Conservation (phyloP, 2,329 filamentous ascomycete genomes). For the Endocalyx cinctus region DNA sequence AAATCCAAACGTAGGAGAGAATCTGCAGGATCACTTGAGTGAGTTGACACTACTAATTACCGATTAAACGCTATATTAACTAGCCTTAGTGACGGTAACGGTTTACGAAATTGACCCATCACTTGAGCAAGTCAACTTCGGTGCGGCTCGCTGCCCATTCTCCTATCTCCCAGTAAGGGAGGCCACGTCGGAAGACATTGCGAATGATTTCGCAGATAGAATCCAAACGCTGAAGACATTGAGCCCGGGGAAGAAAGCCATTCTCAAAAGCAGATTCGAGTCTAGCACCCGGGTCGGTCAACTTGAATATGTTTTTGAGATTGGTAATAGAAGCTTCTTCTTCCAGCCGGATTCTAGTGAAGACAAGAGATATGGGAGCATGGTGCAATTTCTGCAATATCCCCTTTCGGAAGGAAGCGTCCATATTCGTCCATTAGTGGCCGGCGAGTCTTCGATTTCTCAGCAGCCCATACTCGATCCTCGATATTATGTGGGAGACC, state of each 20-base stretch:
- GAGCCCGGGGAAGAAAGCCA: constrained; percentile 18
- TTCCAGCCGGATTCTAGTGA: constrained; percentile 20
- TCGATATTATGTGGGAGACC: constrained; percentile 32
- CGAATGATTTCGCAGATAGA: constrained; percentile 12
- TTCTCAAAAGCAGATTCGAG: constrained; percentile 29
- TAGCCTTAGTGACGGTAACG: constrained; percentile 20
- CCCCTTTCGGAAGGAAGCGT: constrained; percentile 45
- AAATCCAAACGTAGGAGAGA: constrained; percentile 41
- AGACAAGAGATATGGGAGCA: constrained; percentile 41
- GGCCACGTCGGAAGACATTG: constrained; percentile 20
- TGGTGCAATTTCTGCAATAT: constrained; percentile 47
- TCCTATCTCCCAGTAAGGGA: constrained; percentile 37
- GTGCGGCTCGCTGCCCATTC: constrained; percentile 28
- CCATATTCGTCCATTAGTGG: constrained; percentile 34
- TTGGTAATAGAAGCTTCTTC: constrained; percentile 41
- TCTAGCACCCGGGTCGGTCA: constrained; percentile 34
- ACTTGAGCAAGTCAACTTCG: constrained; percentile 31
- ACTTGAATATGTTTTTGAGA: constrained; percentile 44
- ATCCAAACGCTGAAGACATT: constrained; percentile 1
- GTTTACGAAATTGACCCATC: constrained; percentile 41
- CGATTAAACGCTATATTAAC: neutral
- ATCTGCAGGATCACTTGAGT: constrained; percentile 42
- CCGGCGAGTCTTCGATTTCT: too few species aligned
- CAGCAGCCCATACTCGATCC: constrained; percentile 36
- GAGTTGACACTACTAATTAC: constrained; percentile 4